phyloP scores from a whole-genome alignment of 2,329 filamentous ascomycete species.

The Colletotrichum filicis region DNA sequence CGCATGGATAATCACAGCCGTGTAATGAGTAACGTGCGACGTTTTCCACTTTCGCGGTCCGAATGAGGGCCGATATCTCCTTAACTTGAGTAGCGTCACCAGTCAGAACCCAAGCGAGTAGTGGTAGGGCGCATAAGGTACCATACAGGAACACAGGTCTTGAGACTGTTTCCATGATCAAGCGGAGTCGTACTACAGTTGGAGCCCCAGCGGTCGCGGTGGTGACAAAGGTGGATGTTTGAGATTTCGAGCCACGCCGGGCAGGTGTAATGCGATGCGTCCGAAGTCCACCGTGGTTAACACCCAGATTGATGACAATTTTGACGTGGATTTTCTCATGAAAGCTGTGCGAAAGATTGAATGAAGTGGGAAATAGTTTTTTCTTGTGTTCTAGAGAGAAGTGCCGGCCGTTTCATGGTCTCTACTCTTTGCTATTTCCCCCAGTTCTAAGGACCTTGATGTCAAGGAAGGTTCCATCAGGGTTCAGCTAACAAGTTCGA shows the following conservation, averaged over 20 bases:
- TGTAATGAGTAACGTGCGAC: slow-evolving; percentile 37
- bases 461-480: too few relatives aligned
- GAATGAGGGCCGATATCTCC: slow-evolving; percentile 21
- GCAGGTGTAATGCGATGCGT: not conserved
- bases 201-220: not conserved
- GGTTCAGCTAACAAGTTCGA: too few relatives aligned
- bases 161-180: not conserved
- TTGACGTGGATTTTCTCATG: not conserved
- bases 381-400: too few relatives aligned
- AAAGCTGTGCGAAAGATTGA: not conserved
- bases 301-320: not conserved
- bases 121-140: slow-evolving; percentile 41
- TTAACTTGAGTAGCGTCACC: slow-evolving; percentile 40
- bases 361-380: too few relatives aligned
- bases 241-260: not conserved
- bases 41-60: slow-evolving; percentile 35
- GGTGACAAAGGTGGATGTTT: not conserved
- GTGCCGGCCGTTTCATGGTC: too few relatives aligned
- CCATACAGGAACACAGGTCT: slow-evolving; percentile 43
- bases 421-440: too few relatives aligned
- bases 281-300: not conserved
- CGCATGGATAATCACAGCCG: slow-evolving; percentile 41
- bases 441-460: too few relatives aligned
- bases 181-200: too few relatives aligned
- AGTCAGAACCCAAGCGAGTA: slow-evolving; percentile 43